Percentiles rank a stretch among this genome's conserved stretches.
Evolutionary conservation across 352 stramenopile genomes (phyloP).

Genomic region (Plasmopara muralis): DNA sequence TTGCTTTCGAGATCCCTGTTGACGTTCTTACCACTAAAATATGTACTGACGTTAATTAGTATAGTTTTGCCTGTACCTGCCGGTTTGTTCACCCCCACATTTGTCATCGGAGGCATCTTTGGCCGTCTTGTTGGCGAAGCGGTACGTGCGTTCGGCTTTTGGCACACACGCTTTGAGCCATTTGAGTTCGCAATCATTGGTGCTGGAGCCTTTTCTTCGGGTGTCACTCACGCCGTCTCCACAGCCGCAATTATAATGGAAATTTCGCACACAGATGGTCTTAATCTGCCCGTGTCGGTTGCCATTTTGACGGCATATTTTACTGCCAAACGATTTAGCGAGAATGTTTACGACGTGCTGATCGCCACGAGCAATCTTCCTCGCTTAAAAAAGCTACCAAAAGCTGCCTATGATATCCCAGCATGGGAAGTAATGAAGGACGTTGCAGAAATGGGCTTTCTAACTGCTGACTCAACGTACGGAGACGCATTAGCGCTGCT

Average conservation of each 20-base stretch:
- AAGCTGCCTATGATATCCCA: constrained; percentile 77
- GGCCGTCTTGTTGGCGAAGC: constrained; percentile 71
- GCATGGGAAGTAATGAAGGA: constrained; percentile 82
- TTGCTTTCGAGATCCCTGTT: constrained; percentile 70
- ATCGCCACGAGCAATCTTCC: constrained; percentile 78
- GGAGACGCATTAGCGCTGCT: constrained; percentile 47
- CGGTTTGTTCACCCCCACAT: constrained; percentile 80
- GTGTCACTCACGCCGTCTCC: constrained; percentile 89
- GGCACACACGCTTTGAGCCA: constrained; percentile 70
- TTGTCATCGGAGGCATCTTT: constrained; percentile 80
- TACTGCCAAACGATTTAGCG: constrained; percentile 84
- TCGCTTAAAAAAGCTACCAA: constrained; percentile 74
- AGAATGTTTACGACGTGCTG: constrained; percentile 88
- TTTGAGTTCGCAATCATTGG: constrained; percentile 92
- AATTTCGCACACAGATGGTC: constrained; percentile 78
- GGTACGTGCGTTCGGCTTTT: constrained; percentile 52
- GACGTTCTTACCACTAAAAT: constrained; percentile 75
- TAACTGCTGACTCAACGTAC: constrained; percentile 72
- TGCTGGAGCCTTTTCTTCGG: constrained; percentile 85
- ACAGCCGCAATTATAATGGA: constrained; percentile 94
- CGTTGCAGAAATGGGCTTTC: constrained; percentile 51
- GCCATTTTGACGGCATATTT: constrained; percentile 88
- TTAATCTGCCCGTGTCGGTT: constrained; percentile 84
- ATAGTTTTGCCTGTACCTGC: constrained; percentile 70
- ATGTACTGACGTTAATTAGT: constrained; percentile 65